phyloP scores from a whole-genome alignment of 2,329 filamentous ascomycete genomes.

The Botrytis medusae region DNA sequence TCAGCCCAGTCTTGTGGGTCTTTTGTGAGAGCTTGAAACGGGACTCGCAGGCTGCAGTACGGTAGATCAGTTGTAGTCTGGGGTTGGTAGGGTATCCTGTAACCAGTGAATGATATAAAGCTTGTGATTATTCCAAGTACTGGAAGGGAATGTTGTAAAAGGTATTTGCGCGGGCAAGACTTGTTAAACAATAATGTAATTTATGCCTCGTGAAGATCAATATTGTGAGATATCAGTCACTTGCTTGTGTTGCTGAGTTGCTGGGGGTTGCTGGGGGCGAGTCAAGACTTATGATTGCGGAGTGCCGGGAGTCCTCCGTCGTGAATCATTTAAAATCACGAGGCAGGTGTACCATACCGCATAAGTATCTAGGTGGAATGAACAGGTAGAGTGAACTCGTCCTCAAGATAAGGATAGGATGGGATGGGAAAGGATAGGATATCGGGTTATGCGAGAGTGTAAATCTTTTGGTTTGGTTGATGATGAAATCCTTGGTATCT shows the following conservation, averaged over 20 bases:
- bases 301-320: not conserved
- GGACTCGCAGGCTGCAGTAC: constrained; percentile 1
- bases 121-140: not conserved
- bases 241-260: not conserved
- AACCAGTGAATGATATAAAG: constrained; percentile 6
- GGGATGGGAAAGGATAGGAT: not conserved
- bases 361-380: not conserved
- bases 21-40: not conserved
- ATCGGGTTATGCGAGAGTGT: not conserved
- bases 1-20: constrained; percentile 9
- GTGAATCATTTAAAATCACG: constrained; percentile 14
- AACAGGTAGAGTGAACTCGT: not conserved
- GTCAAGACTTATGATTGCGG: constrained; percentile 1
- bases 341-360: not conserved
- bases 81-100: not conserved
- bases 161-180: not conserved
- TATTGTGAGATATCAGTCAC: constrained; percentile 23
- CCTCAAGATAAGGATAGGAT: constrained; percentile 5
- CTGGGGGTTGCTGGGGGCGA: not conserved
- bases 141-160: not conserved
- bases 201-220: not conserved
- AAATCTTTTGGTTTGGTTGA: not conserved
- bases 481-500: not conserved
- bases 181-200: not conserved
- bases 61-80: constrained; percentile 4